Percentiles rank a stretch among this genome's conserved stretches.
phyloP scores from a whole-genome alignment of 2,329 filamentous ascomycete genomes.

The Curvularia lunata region DNA sequence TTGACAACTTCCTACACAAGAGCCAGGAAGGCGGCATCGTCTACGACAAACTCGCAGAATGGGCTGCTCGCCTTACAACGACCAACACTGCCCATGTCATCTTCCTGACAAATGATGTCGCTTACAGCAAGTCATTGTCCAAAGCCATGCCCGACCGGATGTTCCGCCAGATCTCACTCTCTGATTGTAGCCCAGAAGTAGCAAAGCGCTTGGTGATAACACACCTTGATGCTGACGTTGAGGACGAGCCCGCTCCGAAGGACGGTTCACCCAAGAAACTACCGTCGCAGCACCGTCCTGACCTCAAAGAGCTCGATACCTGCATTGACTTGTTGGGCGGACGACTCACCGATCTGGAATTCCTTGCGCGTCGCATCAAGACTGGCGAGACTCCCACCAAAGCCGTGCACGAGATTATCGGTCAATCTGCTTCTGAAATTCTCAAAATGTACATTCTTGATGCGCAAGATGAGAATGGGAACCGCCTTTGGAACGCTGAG shows the following conservation, averaged over 20 bases:
- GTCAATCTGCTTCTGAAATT: constrained; percentile 87
- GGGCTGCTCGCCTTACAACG: constrained; percentile 82
- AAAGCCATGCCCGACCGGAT: constrained; percentile 90
- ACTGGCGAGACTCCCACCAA: constrained; percentile 81
- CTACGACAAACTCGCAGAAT: constrained; percentile 71
- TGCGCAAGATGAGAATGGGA: constrained; percentile 58
- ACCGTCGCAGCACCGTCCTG: constrained; percentile 56
- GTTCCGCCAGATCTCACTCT: constrained; percentile 83
- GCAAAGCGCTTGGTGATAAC: constrained; percentile 90
- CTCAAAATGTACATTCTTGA: constrained; percentile 87
- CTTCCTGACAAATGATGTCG: constrained; percentile 88
- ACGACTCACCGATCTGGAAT: constrained; percentile 93
- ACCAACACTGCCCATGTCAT: constrained; percentile 92
- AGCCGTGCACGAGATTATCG: constrained; percentile 86
- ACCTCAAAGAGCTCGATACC: constrained; percentile 75
- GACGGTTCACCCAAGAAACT: constrained; percentile 51
- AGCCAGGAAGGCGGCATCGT: constrained; percentile 57
- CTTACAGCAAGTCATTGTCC: constrained; percentile 84
- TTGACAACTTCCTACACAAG: constrained; percentile 91
- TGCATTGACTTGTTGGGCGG: constrained; percentile 86
- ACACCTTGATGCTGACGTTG: constrained; percentile 67
- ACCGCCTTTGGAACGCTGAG: constrained; percentile 75
- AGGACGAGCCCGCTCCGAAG: constrained; percentile 49
- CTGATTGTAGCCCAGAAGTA: constrained; percentile 81
- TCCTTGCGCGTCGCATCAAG: constrained; percentile 87